phyloP scores from a whole-genome alignment of 2,329 filamentous ascomycete species.

The Lecanicillium sp. region DNA sequence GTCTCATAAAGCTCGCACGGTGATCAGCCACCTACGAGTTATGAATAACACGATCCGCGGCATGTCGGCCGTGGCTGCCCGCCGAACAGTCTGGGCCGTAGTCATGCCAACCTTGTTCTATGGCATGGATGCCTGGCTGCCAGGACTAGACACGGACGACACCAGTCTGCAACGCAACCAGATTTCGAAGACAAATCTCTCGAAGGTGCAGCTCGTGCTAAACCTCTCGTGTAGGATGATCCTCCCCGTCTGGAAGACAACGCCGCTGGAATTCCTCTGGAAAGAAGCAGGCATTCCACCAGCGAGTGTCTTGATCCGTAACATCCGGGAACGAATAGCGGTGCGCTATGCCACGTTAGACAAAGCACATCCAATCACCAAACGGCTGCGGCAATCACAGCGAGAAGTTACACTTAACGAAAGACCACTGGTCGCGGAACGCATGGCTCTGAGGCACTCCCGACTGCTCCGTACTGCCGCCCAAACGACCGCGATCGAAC shows the following conservation, averaged over 20 bases:
- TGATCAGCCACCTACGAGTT: neutral
- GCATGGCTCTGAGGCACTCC: neutral
- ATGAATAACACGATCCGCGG: constrained; percentile 2
- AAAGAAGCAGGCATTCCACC: constrained; percentile 6
- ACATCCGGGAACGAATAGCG: constrained; percentile 1
- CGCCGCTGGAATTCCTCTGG: constrained; percentile 1
- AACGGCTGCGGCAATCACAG: constrained; percentile 1
- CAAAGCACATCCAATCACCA: constrained; percentile 3
- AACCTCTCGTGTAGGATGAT: constrained; percentile 3
- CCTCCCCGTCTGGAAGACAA: constrained; percentile 3
- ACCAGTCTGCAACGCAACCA: neutral
- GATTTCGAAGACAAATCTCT: constrained; percentile 4
- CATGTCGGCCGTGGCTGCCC: neutral
- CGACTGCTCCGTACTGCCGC: constrained; percentile 1
- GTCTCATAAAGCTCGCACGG: constrained; percentile 1
- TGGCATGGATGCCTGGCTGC: constrained; percentile 2
- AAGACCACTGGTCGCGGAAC: no score
- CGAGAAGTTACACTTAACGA: constrained; percentile 4
- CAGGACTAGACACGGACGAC: neutral
- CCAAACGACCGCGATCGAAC: neutral
- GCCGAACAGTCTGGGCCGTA: constrained; percentile 1
- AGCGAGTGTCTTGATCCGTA: neutral
- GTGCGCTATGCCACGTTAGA: neutral
- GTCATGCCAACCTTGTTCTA: constrained; percentile 2
- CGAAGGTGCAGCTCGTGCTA: constrained; percentile 1